A percentile compares a stretch with the other conserved stretches of the same genome.
Evolutionary conservation across 805 yeast genomes (phyloP).

Genomic region (Monosporozyma servazzii): DNA sequence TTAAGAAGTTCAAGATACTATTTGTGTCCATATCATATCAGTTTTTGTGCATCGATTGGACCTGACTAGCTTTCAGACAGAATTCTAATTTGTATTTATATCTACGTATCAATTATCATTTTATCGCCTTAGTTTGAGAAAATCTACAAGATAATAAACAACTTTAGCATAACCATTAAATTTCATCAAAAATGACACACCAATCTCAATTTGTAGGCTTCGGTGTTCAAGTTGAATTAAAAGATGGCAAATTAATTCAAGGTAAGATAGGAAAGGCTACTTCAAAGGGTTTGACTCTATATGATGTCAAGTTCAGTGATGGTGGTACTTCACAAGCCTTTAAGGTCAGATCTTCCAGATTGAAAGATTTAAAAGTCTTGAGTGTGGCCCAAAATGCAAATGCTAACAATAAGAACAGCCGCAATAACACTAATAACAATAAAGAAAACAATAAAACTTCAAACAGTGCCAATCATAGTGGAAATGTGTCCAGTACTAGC

Average conservation of each 20-base stretch:
- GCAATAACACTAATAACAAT: conserved; percentile 9
- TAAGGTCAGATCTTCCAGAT: conserved; percentile 28
- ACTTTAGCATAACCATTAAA: not conserved
- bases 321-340: conserved; percentile 27
- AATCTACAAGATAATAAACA: not conserved
- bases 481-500: conserved; percentile 11
- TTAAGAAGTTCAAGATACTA: not conserved
- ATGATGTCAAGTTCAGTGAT: conserved; percentile 31
- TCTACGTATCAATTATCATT: not conserved
- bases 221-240: conserved; percentile 36
- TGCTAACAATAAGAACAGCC: conserved; percentile 17
- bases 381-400: conserved; percentile 32
- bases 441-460: conserved; percentile 6
- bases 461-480: conserved; percentile 1
- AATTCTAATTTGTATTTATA: not conserved
- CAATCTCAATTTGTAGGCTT: conserved; percentile 40
- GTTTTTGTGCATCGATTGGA: not conserved
- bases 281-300: conserved; percentile 32
- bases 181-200: conserved; percentile 3
- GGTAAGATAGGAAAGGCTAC: conserved; percentile 38
- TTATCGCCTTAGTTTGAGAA: not conserved
- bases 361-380: conserved; percentile 28
- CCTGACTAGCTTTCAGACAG: too few species aligned
- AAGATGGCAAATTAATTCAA: conserved; percentile 32
- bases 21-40: not conserved